Evolutionary conservation across 257 asterid species (phyloP).

Genomic region (Solanum sejunctum): DNA sequence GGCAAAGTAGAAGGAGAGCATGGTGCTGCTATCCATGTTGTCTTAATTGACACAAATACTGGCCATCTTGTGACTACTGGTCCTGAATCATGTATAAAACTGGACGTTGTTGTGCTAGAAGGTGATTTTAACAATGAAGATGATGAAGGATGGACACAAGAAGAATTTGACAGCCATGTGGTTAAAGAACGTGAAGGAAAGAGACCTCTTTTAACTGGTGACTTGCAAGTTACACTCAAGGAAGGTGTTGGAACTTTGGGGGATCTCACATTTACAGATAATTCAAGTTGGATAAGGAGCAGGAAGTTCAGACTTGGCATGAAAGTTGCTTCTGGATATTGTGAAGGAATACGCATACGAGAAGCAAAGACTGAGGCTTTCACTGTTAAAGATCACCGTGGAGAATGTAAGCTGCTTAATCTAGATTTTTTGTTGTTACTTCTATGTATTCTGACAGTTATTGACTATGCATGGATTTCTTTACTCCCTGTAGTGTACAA

Average conservation of each 20-base stretch:
- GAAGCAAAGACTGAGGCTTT: constrained; percentile 98
- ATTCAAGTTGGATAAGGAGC: constrained; percentile 98
- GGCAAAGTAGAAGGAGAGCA: constrained; percentile 98
- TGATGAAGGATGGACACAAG: constrained; percentile 76
- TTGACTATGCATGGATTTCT: neutral
- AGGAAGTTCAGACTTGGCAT: constrained; percentile 92
- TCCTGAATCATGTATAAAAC: constrained; percentile 71
- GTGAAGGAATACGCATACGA: constrained; percentile 73
- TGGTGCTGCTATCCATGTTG: constrained; percentile 84
- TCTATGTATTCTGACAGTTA: neutral
- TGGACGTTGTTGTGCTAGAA: constrained; percentile 82
- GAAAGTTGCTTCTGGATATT: constrained; percentile 75
- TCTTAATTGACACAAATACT: constrained; percentile 54
- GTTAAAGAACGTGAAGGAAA: constrained; percentile 97
- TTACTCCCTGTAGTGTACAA: constrained; percentile 63
- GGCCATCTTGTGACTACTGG: constrained; percentile 82
- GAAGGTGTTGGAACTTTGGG: constrained; percentile 98
- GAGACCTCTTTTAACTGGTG: constrained; percentile 88
- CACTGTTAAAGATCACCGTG: constrained; percentile 91
- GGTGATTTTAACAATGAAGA: constrained; percentile 90
- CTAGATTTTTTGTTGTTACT: neutral
- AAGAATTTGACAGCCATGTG: constrained; percentile 85
- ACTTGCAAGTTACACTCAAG: constrained; percentile 72
- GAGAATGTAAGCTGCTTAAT: constrained; percentile 60
- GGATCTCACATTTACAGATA: constrained; percentile 88